Base-by-base conservation (phyloP, 805 yeast genomes). In the Cyberlindnera veronae region DNA sequence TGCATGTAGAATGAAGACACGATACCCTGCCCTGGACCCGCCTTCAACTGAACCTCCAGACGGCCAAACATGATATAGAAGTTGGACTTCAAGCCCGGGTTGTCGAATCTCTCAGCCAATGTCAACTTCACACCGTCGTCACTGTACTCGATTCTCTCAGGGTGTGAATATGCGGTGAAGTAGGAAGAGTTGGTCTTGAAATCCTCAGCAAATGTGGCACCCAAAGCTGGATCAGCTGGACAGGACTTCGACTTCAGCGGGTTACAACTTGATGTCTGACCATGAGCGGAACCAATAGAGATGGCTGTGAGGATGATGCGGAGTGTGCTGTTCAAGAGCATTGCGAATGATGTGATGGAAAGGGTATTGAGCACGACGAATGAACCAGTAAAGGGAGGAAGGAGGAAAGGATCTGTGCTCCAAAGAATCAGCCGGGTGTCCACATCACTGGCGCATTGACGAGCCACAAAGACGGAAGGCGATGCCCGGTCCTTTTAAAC, bases 61-160 rank as follows among this genome's bases (percentile, higher is more conserved):
- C 79, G 79, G 43, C 97, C 97, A 61, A 81, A 90, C 93, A 89
- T 85, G 52, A 90, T 76, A 65, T 87, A 87, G 60, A 84, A 87
- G 47, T 81, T 74, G 5, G 95, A 86, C 50, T 71, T 72, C 40
- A 88, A 63, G 6, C 89, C 74, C 4, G 96, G 96, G 57, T 85
- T 84, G 58, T 87, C 93, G 44, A 69, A 80, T 50, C 81, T 68
- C 49, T 80, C 67, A 3, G 73, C 67, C 29, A 90, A 60, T 2
- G 82, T 73, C 51, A 90, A 61, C 29, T 64, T 55, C 11, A 81
- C 62, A n/a, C 97, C 97, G 20, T 74, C 73, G 7, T 64, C 67
- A 8, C 67, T 49, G 51, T 69, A 69, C 36, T 69, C 72, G 4
- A 76, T 59, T 43, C 74, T 57, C 20, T 66, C 59, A 17, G 77